phyloP scores from a whole-genome alignment of 164 flowering plant species.

The Sedum album region DNA sequence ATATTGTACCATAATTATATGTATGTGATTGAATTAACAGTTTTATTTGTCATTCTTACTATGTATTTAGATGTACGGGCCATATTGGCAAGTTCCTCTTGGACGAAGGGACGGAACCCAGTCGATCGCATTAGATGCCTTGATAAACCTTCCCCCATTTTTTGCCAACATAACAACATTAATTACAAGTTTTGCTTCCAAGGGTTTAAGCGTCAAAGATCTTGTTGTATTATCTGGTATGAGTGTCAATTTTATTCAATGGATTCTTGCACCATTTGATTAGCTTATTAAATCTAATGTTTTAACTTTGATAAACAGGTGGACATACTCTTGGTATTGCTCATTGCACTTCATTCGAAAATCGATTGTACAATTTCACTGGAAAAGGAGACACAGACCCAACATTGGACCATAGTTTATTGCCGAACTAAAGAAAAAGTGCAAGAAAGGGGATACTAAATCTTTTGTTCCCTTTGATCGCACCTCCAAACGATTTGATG shows the following conservation, averaged over 20 bases:
- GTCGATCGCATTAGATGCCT: conserved; percentile 10
- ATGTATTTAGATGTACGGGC: conserved; percentile 13
- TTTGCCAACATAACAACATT: conserved; percentile 7
- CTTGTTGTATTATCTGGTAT: conserved; percentile 11
- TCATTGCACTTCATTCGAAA: conserved; percentile 21
- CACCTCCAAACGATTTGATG: conserved; percentile 33
- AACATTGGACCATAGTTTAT: conserved; percentile 23
- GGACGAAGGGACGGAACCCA: conserved; percentile 23
- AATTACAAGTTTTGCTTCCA: background rate
- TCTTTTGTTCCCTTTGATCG: conserved; percentile 14
- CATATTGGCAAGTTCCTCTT: conserved; percentile 16
- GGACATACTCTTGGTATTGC: conserved; percentile 28
- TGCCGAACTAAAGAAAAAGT: conserved; percentile 22
- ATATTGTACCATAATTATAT: background rate
- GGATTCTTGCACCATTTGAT: too few relatives aligned
- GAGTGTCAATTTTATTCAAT: too few relatives aligned
- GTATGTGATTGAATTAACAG: background rate
- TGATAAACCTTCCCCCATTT: conserved; percentile 6
- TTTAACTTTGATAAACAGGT: background rate
- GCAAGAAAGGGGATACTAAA: conserved; percentile 25
- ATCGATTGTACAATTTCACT: conserved; percentile 52
- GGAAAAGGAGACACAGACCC: conserved; percentile 48
- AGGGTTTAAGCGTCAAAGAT: conserved; percentile 9
- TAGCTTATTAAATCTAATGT: too few relatives aligned
- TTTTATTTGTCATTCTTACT: background rate